Conservation (phyloP, 192 early-diverging fungal genomes). For the Umbelopsis sp. region DNA sequence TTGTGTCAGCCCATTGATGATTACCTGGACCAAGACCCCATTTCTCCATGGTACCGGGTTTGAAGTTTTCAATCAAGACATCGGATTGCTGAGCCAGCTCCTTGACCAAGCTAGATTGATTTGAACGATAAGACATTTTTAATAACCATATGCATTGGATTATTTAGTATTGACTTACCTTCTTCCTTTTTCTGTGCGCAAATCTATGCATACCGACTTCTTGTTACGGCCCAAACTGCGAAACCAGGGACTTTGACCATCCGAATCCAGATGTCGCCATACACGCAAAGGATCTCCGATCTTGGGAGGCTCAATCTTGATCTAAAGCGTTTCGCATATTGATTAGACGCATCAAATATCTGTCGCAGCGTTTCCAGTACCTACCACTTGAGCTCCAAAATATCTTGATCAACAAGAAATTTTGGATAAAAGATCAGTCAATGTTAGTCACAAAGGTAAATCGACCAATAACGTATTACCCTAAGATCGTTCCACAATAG, state of each 20-base stretch:
- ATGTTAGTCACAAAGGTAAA: not conserved
- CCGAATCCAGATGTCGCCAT: conserved; percentile 50
- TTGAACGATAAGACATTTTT: not conserved
- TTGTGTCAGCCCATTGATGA: not conserved
- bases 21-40: conserved; percentile 56
- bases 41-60: conserved; percentile 57
- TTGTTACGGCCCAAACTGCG: conserved; percentile 50
- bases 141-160: not conserved
- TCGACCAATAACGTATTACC: conserved; percentile 27
- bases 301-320: conserved; percentile 52
- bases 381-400: conserved; percentile 46
- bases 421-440: not conserved
- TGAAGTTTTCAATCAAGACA: conserved; percentile 58
- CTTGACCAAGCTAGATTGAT: conserved; percentile 25
- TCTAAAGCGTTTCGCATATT: conserved; percentile 16
- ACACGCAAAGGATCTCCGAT: conserved; percentile 48
- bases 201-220: conserved; percentile 49
- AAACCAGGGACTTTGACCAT: conserved; percentile 52
- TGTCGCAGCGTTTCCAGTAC: not conserved
- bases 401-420: not conserved
- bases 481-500: conserved; percentile 54
- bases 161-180: conserved; percentile 29
- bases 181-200: conserved; percentile 43
- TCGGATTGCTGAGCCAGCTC: conserved; percentile 41
- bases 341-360: not conserved